Base-by-base conservation (phyloP, 1,139 yeast species). In the Magnusiomyces sp. region DNA sequence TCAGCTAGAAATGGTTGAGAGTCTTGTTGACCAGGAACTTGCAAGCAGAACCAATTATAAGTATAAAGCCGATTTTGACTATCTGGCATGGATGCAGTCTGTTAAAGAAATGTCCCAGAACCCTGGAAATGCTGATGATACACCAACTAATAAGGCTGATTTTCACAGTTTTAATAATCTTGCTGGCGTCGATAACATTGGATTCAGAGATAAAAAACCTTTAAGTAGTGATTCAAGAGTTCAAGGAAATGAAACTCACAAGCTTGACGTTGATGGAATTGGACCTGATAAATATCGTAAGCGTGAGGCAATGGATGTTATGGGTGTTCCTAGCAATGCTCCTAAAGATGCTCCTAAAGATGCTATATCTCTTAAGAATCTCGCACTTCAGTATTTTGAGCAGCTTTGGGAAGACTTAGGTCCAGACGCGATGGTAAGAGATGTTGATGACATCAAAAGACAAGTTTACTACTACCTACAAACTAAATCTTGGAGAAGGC, bases 101-200 rank as follows among this genome's bases (percentile, higher is more conserved):
- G 40, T 32, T 16, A 16, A 27, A 11, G 38, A 36, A 14, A n/a
- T 36, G 14, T 11, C 27, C 11, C 29, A 23, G 13, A 23, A 39
- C 16, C 19, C 16, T 11, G 16, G 27, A 13, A 31, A 40, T 20
- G 32, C 40, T 19, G 48, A 41, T 27, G 50, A 49, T 31, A 29
- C 40, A 11, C 40, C 46, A 14, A 10, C n/a, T 5, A 48, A 50
- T 7, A 27, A 36, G 13, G 46, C 47, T 20, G 54, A 52, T 23
- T 43, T 49, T 50, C 72, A 81, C 50, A 82, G 95, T 0, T 90
- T 90, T 67, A 90, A 89, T 64, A 81, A 87, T 61, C 75, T 94
- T 59, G 92, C 95, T 0, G 96, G 97, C 29, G 85, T 79, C 54
- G 95, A 88, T 33, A 90, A 90, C 61, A 71, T 72, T 49, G 97